Evolutionary conservation across 305 asterid species (phyloP).

Genomic region (Fraxinus sp.): DNA sequence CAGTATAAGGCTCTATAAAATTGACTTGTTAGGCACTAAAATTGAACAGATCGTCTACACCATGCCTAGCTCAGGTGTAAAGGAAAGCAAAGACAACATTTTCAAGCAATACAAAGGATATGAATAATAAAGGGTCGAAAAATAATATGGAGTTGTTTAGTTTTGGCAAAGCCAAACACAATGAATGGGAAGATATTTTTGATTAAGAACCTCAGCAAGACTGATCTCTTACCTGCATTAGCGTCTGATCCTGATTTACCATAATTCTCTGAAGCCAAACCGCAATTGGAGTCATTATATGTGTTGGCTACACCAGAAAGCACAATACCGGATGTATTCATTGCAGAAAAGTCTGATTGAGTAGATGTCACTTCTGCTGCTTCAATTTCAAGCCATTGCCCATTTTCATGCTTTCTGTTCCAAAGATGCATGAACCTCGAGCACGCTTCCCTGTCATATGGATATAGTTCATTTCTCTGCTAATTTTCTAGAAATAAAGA

Average conservation of each 20-base stretch:
- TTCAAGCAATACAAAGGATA: constrained; percentile 10
- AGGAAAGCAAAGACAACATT: not conserved
- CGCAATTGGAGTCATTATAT: constrained; percentile 44
- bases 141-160: not conserved
- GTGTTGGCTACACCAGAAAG: constrained; percentile 50
- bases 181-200: not conserved
- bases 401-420: constrained; percentile 83
- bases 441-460: constrained; percentile 78
- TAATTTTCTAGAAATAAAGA: constrained; percentile 1
- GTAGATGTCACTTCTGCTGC: constrained; percentile 57
- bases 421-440: constrained; percentile 69
- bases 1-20: not conserved
- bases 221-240: constrained; percentile 47
- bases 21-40: not conserved
- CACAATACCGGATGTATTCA: constrained; percentile 62
- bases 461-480: constrained; percentile 14
- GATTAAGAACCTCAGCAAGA: not conserved
- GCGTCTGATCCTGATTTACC: constrained; percentile 42
- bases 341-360: constrained; percentile 49
- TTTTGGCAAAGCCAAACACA: not conserved
- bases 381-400: constrained; percentile 86
- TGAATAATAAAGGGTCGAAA: not conserved
- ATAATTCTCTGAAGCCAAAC: constrained; percentile 43
- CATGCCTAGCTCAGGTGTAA: not conserved
- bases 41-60: not conserved